Evolutionary conservation across 768 basidiomycete genomes (phyloP).

Genomic region (Tricholoma sp.): DNA sequence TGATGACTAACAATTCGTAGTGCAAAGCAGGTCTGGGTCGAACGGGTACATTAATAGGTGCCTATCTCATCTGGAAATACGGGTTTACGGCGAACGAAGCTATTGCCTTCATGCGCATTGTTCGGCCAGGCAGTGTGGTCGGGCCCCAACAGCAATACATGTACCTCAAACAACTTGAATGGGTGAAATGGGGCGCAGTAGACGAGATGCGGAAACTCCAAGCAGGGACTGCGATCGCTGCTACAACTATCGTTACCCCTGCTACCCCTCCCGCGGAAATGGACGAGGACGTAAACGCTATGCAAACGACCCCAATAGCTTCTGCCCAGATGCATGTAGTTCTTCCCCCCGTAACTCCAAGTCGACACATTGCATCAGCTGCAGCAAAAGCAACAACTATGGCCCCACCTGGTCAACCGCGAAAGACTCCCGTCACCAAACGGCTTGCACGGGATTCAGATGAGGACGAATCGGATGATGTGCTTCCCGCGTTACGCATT

Average conservation of each 20-base stretch:
- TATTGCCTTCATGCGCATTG: conserved; percentile 97
- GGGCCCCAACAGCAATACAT: conserved; percentile 93
- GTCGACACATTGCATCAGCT: conserved; percentile 66
- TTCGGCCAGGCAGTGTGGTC: conserved; percentile 90
- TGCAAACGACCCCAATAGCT: conserved; percentile 37
- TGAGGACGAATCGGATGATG: conserved; percentile 58
- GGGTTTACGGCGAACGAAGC: conserved; percentile 94
- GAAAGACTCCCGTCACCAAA: conserved; percentile 82
- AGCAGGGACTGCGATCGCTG: conserved; percentile 28
- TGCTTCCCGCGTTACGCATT: conserved; percentile 56
- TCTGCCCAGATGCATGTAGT: conserved; percentile 23
- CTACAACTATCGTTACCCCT: conserved; percentile 56
- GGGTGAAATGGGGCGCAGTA: conserved; percentile 88
- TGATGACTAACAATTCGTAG: conserved; percentile 34
- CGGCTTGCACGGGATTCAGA: conserved; percentile 64
- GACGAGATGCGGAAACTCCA: conserved; percentile 66
- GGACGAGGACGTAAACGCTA: conserved; percentile 52
- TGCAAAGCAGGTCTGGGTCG: conserved; percentile 96
- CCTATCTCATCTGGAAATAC: conserved; percentile 98
- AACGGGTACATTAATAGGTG: conserved; percentile 95
- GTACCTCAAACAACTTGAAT: conserved; percentile 91
- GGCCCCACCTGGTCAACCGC: conserved; percentile 76
- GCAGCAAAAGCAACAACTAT: conserved; percentile 67
- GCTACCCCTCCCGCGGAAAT: conserved; percentile 78
- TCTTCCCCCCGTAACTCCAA: conserved; percentile 77